Evolutionary conservation across 306 rosid genomes (phyloP), one percentile per base, ranked within the genome.

Genomic region (Arachis stenosperma): DNA sequence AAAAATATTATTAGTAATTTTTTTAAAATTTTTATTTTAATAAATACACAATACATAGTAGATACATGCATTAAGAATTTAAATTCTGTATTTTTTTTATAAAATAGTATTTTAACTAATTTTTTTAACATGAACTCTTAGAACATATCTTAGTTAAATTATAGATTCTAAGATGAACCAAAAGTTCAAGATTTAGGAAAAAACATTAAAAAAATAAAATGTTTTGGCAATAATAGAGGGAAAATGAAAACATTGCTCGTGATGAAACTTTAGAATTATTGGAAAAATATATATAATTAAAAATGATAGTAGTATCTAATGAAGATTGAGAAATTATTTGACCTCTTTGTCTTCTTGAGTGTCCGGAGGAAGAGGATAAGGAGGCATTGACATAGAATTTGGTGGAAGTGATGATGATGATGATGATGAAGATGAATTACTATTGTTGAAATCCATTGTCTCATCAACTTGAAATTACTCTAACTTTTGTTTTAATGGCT

Each of bases 341-440:
- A 63, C 76, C 50, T 69, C 75, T 48, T 30, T 42, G 29, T 5
- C 58, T 22, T 52, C n/a, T 7, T 9, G 64, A n/a, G 5, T 42
- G 44, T 47, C 15, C 37, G 22, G 14, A 42, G 78, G 71, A 3
- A 70, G 22, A 39, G 13, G 37, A 27, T 40, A n/a, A 7, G 39
- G 36, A 10, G 68, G 39, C 41, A 47, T 4, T n/a, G 61, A 42
- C 59, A 73, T 54, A 29, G 17, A 27, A 11, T 62, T 62, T 54
- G 69, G 44, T 14, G 79, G 47, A 22, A 7, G 8, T 7, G 78
- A 52, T 33, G 37, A 33, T 33, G 37, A 33, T 33, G 37, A 33
- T 33, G 37, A 33, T 33, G 37, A 33, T 33, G 37, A 33, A 2
- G 37, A 33, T 33, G 37, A 33, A 33, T 33, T 2, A 43, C 55